Conservation (phyloP, 1,139 yeast genomes). For the Neolecta irregularis region DNA sequence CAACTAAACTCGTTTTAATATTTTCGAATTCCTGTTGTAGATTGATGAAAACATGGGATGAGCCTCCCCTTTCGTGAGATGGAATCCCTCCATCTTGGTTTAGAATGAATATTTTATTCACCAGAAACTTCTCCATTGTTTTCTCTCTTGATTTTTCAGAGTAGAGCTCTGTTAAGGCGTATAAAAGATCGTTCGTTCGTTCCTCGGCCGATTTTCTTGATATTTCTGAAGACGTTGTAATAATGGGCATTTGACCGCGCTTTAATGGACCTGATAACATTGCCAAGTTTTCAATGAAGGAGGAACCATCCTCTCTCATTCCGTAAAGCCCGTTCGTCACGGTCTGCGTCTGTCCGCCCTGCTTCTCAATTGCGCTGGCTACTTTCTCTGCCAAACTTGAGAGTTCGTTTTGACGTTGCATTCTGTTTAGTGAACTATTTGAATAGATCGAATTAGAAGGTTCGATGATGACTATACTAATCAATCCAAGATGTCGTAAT, state of each 20-base stretch:
- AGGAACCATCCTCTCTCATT: constrained; percentile 14
- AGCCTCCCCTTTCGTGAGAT: constrained; percentile 53
- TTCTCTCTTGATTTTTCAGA: constrained; percentile 5
- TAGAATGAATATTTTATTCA: constrained; percentile 67
- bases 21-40: constrained; percentile 65
- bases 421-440: constrained; percentile 3
- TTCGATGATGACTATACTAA: constrained; percentile 16
- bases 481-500: too few relatives aligned
- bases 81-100: constrained; percentile 86
- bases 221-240: constrained; percentile 3
- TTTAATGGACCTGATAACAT: constrained; percentile 7
- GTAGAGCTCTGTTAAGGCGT: too few relatives aligned
- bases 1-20: constrained; percentile 41
- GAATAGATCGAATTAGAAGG: constrained; percentile 2
- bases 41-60: constrained; percentile 78
- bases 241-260: constrained; percentile 8
- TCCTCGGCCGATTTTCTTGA: too few relatives aligned
- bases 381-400: constrained; percentile 12
- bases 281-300: constrained; percentile 8
- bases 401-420: constrained; percentile 13
- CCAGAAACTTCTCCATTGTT: constrained; percentile 20
- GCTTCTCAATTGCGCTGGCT: constrained; percentile 5
- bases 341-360: constrained; percentile 17
- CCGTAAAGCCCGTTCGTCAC: constrained; percentile 13
- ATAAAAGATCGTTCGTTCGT: too few relatives aligned